These are phyloP conservation scores for Pseudofabraea citricarpa DNA, from an alignment of 2,329 filamentous ascomycete species.

Conservation along the genomic window DNA sequence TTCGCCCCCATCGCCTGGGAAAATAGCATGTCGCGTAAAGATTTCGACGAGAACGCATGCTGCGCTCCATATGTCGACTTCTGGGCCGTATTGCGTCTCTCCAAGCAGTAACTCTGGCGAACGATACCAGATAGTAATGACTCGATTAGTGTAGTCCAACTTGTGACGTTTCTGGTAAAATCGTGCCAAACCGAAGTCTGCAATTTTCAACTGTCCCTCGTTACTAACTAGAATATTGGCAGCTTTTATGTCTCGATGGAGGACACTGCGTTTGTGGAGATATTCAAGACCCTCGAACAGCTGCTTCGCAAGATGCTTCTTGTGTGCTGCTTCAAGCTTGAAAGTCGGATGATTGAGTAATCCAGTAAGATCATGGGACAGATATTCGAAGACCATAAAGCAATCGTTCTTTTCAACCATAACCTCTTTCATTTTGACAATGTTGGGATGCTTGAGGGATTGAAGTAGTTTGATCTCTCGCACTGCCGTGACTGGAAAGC, in stretches of 20 bases:
- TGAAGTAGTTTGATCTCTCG: slow-evolving; percentile 91
- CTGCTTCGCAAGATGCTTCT: slow-evolving; percentile 89
- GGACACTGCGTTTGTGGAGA: slow-evolving; percentile 84
- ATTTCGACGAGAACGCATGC: slow-evolving; percentile 97
- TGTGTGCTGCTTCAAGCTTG: slow-evolving; percentile 76
- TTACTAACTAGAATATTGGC: slow-evolving; percentile 95
- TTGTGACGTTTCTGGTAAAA: slow-evolving; percentile 93
- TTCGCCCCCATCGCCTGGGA: slow-evolving; percentile 93
- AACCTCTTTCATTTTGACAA: slow-evolving; percentile 80
- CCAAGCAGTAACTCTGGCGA: slow-evolving; percentile 86
- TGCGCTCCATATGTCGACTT: slow-evolving; percentile 94
- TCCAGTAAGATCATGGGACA: slow-evolving; percentile 93
- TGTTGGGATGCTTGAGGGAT: slow-evolving; percentile 74
- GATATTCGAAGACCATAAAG: slow-evolving; percentile 99
- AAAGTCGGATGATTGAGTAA: slow-evolving; percentile 93
- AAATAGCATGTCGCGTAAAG: slow-evolving; percentile 88
- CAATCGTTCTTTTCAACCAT: slow-evolving; percentile 99
- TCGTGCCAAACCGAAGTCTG: slow-evolving; percentile 91
- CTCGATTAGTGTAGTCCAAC: slow-evolving; percentile 94
- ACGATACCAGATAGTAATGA: slow-evolving; percentile 98
- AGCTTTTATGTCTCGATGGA: slow-evolving; percentile 97
- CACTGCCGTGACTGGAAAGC: slow-evolving; percentile 86
- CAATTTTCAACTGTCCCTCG: slow-evolving; percentile 82
- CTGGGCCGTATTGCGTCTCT: slow-evolving; percentile 84
- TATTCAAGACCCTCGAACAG: slow-evolving; percentile 94